Percentiles rank a stretch among this genome's conserved stretches.
Conservation (phyloP, 2,329 filamentous ascomycete species). For the Epicoccum sorghinum region DNA sequence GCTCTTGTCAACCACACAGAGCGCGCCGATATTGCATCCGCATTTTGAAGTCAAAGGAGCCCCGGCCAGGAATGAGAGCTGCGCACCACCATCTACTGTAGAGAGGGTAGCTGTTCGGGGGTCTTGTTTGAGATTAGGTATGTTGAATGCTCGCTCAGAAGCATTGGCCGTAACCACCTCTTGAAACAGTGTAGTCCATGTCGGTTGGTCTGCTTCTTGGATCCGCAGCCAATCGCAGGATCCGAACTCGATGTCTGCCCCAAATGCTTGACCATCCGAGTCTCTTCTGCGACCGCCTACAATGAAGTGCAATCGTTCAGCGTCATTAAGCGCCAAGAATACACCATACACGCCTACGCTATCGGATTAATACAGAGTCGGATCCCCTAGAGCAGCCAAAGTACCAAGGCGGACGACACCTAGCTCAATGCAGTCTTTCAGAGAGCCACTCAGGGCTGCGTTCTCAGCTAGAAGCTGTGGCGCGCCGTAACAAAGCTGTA, state of each 20-base stretch:
- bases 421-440: constrained; percentile 3
- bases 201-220: not conserved
- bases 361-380: not conserved
- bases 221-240: not conserved
- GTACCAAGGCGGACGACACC: constrained; percentile 5
- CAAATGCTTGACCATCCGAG: not conserved
- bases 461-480: not conserved
- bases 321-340: not conserved
- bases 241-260: not conserved
- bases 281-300: not conserved
- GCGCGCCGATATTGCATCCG: constrained; percentile 17
- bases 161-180: not conserved
- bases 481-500: constrained; percentile 1
- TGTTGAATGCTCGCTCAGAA: not conserved
- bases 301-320: not conserved
- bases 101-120: not conserved
- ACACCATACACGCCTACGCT: not conserved
- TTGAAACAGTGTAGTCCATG: not conserved
- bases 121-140: not conserved
- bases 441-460: not conserved
- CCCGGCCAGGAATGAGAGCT: constrained; percentile 16
- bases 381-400: not conserved
- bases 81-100: not conserved
- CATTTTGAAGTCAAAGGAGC: constrained; percentile 13
- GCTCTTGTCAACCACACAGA: constrained; percentile 17